Evolutionary conservation across 2,329 filamentous ascomycete species (phyloP), one percentile per base, ranked within the genome.

Genomic region (Sporothrix euskadiensis): DNA sequence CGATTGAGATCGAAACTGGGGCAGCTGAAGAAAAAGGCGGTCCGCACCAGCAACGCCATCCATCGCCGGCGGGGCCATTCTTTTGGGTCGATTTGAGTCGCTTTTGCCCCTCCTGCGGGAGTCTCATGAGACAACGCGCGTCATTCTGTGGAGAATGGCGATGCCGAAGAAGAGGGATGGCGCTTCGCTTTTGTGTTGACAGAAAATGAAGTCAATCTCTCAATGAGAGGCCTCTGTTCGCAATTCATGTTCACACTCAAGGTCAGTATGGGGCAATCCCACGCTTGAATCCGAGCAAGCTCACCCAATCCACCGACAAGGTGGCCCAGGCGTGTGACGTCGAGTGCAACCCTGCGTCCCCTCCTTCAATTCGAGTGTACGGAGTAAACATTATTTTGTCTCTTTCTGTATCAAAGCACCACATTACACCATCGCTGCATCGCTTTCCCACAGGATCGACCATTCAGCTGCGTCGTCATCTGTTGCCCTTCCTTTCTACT

Each of bases 91-190:
- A 2, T 44, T 66, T 30, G 22, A 12, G 5, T 30, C n/a, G 4
- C 59, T 41, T 47, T 66, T 41, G 39, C n/a, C 59, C 59, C 59
- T 35, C 57, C 35, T 41, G 19, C 10, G 59, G 26, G 22, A 6
- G 3, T 8, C 10, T 14, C 14, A 49, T 49, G 44, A 32, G 63
- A 30, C 19, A 39, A 32, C 39, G 30, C 65, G 26, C 65, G 22
- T 68, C 69, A 57, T 59, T 59, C 69, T 47, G 69, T 57, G 69
- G 69, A 71, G 69, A 44, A 65, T 65, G 39, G 61, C 61, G 61
- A 44, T 16, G 61, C 61, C 61, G 39, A 65, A 65, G 10, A 8
- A 35, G 10, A 63, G 35, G 2, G 26, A 9, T 57, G 54, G 54
- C 54, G 54, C 26, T 32, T 57, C 54, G 26, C 26, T 57, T 57